Percentiles rank a stretch among this genome's conserved stretches.
Conservation (phyloP, 768 basidiomycete genomes). For the Kwoniella sp. region DNA sequence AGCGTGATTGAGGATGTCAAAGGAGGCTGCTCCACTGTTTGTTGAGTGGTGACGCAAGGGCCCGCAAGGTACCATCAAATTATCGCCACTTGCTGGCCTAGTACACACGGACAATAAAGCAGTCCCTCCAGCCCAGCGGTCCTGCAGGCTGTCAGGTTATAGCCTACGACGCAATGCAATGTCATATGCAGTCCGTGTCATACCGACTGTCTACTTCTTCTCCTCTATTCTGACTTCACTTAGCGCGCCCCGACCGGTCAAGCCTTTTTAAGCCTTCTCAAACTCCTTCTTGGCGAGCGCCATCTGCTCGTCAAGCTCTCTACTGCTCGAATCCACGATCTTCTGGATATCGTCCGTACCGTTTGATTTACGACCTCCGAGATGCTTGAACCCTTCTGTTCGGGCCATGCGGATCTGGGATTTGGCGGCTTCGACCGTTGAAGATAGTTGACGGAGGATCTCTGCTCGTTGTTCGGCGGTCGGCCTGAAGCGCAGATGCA, state of each 20-base stretch:
- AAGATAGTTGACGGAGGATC: constrained; percentile 38
- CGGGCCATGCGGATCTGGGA: constrained; percentile 49
- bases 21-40: constrained; percentile 10
- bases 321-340: constrained; percentile 48
- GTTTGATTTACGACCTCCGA: constrained; percentile 41
- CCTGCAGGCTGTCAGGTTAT: no score
- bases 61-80: constrained; percentile 6
- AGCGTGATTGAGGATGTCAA: constrained; percentile 1
- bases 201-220: background rate
- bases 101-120: no score
- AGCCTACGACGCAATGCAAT: no score
- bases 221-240: background rate
- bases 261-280: constrained; percentile 42
- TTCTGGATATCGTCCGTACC: constrained; percentile 51
- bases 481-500: no score
- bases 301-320: constrained; percentile 48
- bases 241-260: background rate
- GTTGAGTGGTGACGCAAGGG: background rate
- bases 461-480: constrained; percentile 42
- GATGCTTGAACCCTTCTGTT: constrained; percentile 49
- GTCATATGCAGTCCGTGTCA: background rate
- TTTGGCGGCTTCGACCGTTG: constrained; percentile 52
- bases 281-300: constrained; percentile 55
- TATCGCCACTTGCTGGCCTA: no score
- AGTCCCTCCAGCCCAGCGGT: no score